phyloP scores from a whole-genome alignment of 345 rosid species.

The Aegle marmelos region DNA sequence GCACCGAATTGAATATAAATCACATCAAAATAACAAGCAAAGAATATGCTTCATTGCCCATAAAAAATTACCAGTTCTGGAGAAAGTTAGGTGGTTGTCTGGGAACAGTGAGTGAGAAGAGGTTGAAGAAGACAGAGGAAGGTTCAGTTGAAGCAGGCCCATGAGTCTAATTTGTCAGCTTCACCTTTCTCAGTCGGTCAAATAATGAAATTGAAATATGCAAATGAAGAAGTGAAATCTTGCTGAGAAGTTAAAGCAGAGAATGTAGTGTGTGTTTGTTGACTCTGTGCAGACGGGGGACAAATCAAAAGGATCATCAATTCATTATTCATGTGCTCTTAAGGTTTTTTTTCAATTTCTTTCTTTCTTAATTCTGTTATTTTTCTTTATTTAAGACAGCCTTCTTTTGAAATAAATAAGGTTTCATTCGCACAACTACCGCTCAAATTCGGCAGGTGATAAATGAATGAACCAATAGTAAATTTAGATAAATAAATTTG shows the following conservation, averaged over 20 bases:
- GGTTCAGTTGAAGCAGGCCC: constrained; percentile 36
- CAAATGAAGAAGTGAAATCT: not conserved
- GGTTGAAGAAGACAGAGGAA: constrained; percentile 18
- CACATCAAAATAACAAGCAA: not conserved
- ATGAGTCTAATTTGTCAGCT: not conserved
- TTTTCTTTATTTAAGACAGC: no score
- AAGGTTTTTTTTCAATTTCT: not conserved
- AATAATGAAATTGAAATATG: not conserved
- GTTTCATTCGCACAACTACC: not conserved
- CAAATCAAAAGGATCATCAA: not conserved
- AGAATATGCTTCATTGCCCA: not conserved
- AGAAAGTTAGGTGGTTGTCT: not conserved
- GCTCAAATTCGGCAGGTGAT: not conserved
- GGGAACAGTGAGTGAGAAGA: constrained; percentile 8
- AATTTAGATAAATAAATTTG: no score
- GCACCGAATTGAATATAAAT: constrained; percentile 12
- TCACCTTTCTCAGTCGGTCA: not conserved
- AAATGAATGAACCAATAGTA: not conserved
- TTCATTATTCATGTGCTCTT: not conserved
- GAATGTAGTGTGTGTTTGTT: not conserved
- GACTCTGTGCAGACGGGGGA: not conserved
- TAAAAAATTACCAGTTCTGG: constrained; percentile 3
- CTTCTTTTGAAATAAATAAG: no score
- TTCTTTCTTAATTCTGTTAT: no score
- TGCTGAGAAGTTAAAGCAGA: not conserved